Percentiles rank a stretch among this genome's conserved stretches.
Conservation (phyloP, 768 basidiomycete genomes). For the Amanita brunnescens region DNA sequence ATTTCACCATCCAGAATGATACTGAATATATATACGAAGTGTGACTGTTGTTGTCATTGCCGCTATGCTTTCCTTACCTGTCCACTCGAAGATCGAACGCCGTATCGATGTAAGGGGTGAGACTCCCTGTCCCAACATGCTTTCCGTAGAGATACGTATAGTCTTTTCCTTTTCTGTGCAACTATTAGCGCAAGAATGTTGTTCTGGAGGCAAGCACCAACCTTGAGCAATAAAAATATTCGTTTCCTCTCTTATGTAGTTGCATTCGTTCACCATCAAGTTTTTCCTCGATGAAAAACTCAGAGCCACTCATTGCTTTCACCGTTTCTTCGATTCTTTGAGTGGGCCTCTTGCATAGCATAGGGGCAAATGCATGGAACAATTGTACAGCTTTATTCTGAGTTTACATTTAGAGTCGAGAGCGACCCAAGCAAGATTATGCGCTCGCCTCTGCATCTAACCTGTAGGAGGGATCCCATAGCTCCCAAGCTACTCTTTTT, state of each 20-base stretch:
- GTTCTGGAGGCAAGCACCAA: constrained; percentile 20
- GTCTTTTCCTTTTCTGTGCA: constrained; percentile 74
- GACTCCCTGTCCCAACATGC: constrained; percentile 70
- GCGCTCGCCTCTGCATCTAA: constrained; percentile 48
- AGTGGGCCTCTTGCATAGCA: constrained; percentile 88
- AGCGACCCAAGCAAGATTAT: neutral
- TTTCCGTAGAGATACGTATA: constrained; percentile 90
- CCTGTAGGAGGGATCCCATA: constrained; percentile 68
- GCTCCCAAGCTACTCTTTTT: constrained; percentile 85
- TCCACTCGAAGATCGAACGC: constrained; percentile 71
- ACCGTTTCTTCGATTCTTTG: constrained; percentile 76
- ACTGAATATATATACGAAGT: constrained; percentile 28
- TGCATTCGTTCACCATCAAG: constrained; percentile 97
- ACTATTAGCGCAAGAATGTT: neutral
- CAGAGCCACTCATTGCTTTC: constrained; percentile 67
- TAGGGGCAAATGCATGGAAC: constrained; percentile 85
- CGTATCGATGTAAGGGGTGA: constrained; percentile 78
- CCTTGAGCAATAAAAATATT: constrained; percentile 92
- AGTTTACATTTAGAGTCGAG: neutral
- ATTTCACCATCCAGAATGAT: constrained; percentile 97
- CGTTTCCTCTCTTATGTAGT: constrained; percentile 83
- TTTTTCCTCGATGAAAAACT: constrained; percentile 94
- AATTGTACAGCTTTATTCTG: constrained; percentile 81
- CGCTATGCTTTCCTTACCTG: constrained; percentile 49
- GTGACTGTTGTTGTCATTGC: neutral